Base-by-base conservation (phyloP, 257 asterid species). In the Solanum corneliomulleri region DNA sequence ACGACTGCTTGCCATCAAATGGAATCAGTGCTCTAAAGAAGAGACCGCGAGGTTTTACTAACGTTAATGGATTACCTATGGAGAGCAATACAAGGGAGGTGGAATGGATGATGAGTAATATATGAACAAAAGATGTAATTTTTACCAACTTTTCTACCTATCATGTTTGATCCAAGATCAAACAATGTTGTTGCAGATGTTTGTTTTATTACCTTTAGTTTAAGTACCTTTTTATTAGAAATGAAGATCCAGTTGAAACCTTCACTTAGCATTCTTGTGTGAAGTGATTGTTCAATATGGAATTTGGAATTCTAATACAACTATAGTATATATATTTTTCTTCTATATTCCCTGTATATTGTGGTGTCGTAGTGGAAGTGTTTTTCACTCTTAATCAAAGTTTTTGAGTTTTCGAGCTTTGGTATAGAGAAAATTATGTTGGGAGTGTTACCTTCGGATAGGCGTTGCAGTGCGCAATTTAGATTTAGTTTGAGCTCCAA, bases 41-140 rank as follows among this genome's bases (percentile, higher is more conserved):
- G 91, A 83, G 98, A 82, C 89, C 95, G 6, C 93, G 94, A 18
- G 78, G 81, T 52, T 92, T 86, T 84, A 86, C 87, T 33, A 86
- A 74, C 23, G 91, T 87, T 37, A 95, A 93, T 31, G 82, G 89
- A 25, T 81, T 90, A 86, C 94, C 91, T 80, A 82, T 91, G 12
- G 95, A 91, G 81, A 87, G 88, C 87, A 84, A 62, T 49, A 89
- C 88, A 89, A 85, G 93, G 81, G 92, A 94, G 29, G 94, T 91
- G 87, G 96, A 94, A 88, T 94, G 98, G 98, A 91, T 88, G 90
- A 90, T 90, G 93, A 80, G 95, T 16, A 94, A 92, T 86, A 92
- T 91, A 44, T 90, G 91, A 86, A 47, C 56, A 85, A 18, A 70
- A 39, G 27, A 18, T 25, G 23, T 66, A 42, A 9, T 3, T 23